Base-by-base conservation (phyloP, 1,139 yeast species). In the Eremothecium coryli region DNA sequence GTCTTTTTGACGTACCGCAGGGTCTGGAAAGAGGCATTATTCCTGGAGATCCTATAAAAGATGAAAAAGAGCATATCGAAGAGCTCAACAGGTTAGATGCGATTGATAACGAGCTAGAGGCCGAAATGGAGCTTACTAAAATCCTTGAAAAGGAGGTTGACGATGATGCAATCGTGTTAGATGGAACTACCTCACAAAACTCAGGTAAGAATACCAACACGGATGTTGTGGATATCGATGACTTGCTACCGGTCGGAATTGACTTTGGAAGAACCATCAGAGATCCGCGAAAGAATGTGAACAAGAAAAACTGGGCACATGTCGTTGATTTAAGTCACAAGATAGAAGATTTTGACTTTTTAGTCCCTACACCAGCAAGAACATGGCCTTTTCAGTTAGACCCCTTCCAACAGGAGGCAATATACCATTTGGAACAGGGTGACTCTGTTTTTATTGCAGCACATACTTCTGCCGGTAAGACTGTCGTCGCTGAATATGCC, bases 401-500 rank as follows among this genome's bases (percentile, higher is more conserved):
- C 67, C 94, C 95, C 23, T 90, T 90, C 66, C 99, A 90, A 61
- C 93, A 90, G 44, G 90, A 94, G 25, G 86, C 98, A 7, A 78
- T 90, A 38, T 85, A 93, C 26, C 90, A 95, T 60, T 81, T 90
- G 42, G 97, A 90, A 56, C 73, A 95, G 52, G 77, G 82, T 43
- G 97, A 90, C 57, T 81, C 95, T n/a, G 99, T 90, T 7, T 70
- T 90, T 49, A 97, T 90, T 2, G 88, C 97, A 16, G 99, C 99
- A 0, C 99, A 90, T 54, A 88, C 98, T 0, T 88, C 97, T 20
- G 98, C 98, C 5, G 99, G 99, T 64, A 90, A 90, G 56, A 90
- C 99, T 0, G 99, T 93, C 31, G 98, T 90, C 33, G 99, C 99
- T 0, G 99, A 90, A 56, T 93, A 90, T 53, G 97, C 98, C 27